phyloP scores from a whole-genome alignment of 2,329 filamentous ascomycete genomes.

The Beauveria varroae region DNA sequence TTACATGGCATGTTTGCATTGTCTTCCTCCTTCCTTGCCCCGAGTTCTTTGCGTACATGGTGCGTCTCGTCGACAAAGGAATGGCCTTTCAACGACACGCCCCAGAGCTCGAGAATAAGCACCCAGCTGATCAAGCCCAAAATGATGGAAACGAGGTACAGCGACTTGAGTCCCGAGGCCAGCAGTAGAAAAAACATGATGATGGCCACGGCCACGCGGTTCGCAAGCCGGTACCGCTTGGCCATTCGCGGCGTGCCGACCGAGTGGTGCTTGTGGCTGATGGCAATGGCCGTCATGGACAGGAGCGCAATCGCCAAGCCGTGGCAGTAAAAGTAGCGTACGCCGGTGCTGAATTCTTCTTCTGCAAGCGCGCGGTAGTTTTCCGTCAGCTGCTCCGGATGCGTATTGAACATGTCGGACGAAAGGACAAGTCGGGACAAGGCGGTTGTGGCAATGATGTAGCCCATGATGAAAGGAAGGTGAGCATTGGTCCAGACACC shows the following conservation, averaged over 20 bases:
- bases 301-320: slow-evolving; percentile 49
- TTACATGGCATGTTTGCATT: neutral
- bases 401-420: slow-evolving; percentile 42
- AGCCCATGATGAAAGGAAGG: slow-evolving; percentile 56
- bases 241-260: slow-evolving; percentile 39
- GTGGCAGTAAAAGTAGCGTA: slow-evolving; percentile 58
- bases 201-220: slow-evolving; percentile 42
- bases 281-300: slow-evolving; percentile 46
- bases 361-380: slow-evolving; percentile 42
- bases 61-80: slow-evolving; percentile 21
- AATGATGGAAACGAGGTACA: slow-evolving; percentile 38
- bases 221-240: slow-evolving; percentile 42
- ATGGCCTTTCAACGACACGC: slow-evolving; percentile 38
- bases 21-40: neutral
- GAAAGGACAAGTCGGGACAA: slow-evolving; percentile 52
- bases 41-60: neutral
- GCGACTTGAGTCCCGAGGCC: slow-evolving; percentile 36
- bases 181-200: slow-evolving; percentile 49
- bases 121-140: slow-evolving; percentile 38
- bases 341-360: slow-evolving; percentile 40
- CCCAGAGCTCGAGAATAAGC: slow-evolving; percentile 41
- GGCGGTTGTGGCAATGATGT: slow-evolving; percentile 50
- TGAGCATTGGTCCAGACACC: slow-evolving; percentile 49
- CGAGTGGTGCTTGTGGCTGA: slow-evolving; percentile 48
- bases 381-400: slow-evolving; percentile 41